Conservation (phyloP, 768 basidiomycete genomes). For the Macrolepiota albuminosa region DNA sequence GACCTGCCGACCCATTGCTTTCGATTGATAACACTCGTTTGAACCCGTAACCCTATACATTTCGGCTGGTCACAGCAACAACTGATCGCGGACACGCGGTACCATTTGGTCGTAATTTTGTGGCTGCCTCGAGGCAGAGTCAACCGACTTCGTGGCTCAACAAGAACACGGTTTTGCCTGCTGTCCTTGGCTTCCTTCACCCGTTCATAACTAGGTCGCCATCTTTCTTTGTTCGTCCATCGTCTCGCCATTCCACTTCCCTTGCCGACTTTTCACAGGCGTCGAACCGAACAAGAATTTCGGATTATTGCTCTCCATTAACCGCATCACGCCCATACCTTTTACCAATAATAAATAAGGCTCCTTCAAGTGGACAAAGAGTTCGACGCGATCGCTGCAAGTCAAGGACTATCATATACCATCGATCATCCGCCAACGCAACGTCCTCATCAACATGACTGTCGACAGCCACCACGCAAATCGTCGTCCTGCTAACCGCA, state of each 20-base stretch:
- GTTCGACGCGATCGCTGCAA: background rate
- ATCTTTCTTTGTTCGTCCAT: constrained; percentile 10
- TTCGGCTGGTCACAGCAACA: constrained; percentile 8
- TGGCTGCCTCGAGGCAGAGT: constrained; percentile 22
- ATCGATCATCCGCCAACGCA: constrained; percentile 18
- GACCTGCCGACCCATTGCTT: constrained; percentile 5
- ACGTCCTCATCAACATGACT: constrained; percentile 16
- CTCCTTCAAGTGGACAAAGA: background rate
- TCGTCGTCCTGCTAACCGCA: constrained; percentile 51
- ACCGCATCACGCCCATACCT: constrained; percentile 18
- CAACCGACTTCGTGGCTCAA: constrained; percentile 19
- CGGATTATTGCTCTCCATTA: background rate
- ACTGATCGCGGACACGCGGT: constrained; percentile 15
- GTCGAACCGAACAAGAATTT: constrained; percentile 2
- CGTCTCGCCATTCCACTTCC: background rate
- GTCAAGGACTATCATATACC: constrained; percentile 35
- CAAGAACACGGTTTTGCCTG: constrained; percentile 13
- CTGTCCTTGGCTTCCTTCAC: constrained; percentile 12
- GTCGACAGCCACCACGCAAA: constrained; percentile 18
- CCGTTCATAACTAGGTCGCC: constrained; percentile 6
- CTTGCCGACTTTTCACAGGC: background rate
- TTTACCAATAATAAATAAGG: constrained; percentile 19
- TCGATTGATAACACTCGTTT: constrained; percentile 18
- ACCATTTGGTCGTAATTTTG: constrained; percentile 10
- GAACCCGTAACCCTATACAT: constrained; percentile 11